Percentiles rank a stretch among this genome's conserved stretches.
Conservation (phyloP, 1,139 yeast genomes). For the Yamadazyma conglobata region DNA sequence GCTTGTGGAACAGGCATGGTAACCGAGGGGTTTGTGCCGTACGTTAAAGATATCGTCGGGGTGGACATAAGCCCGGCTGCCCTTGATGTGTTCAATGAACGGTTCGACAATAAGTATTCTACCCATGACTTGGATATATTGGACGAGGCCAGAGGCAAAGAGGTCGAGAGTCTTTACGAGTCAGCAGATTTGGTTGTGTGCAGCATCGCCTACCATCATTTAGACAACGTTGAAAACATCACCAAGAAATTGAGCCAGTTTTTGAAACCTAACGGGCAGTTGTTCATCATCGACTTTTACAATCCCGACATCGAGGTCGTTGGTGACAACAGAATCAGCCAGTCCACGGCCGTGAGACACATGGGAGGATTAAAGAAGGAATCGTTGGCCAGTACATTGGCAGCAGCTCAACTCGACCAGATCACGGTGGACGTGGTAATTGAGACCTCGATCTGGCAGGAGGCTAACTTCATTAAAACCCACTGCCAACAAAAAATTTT, state of each 20-base stretch:
- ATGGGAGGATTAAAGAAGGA: slow-evolving; percentile 33
- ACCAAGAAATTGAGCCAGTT: slow-evolving; percentile 31
- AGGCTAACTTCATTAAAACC: slow-evolving; percentile 19
- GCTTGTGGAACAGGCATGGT: slow-evolving; percentile 46
- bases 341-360: slow-evolving; percentile 24
- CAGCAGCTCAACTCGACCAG: slow-evolving; percentile 21
- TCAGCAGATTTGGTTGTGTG: slow-evolving; percentile 32
- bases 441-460: slow-evolving; percentile 23
- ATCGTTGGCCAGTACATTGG: slow-evolving; percentile 21
- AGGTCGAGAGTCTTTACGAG: slow-evolving; percentile 15
- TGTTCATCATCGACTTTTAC: slow-evolving; percentile 34
- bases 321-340: slow-evolving; percentile 1
- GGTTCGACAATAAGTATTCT: slow-evolving; percentile 10
- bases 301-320: slow-evolving; percentile 12
- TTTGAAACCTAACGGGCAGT: slow-evolving; percentile 31
- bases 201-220: slow-evolving; percentile 41
- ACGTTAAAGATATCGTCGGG: slow-evolving; percentile 27
- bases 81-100: slow-evolving; percentile 21
- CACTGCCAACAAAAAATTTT: slow-evolving; percentile 20
- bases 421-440: slow-evolving; percentile 23
- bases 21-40: slow-evolving; percentile 28
- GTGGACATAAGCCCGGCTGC: slow-evolving; percentile 34
- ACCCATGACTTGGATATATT: slow-evolving; percentile 23
- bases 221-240: slow-evolving; percentile 28
- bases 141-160: slow-evolving; percentile 17